Conservation (phyloP, 2,329 filamentous ascomycete genomes). For the Monosporascus sp. region DNA sequence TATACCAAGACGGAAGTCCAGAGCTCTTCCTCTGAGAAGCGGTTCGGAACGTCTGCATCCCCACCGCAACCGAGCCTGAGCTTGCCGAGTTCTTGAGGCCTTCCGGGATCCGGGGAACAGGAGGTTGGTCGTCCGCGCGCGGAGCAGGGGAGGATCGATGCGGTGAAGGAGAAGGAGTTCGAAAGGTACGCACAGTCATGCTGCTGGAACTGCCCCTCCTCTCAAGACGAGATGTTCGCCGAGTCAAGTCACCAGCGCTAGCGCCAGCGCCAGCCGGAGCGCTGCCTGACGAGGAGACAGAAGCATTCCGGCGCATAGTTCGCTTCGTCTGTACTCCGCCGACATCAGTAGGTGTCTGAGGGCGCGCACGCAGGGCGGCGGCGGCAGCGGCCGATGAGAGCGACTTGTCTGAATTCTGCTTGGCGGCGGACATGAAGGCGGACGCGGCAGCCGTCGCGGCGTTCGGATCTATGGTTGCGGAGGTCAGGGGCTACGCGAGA, state of each 20-base stretch:
- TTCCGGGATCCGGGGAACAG: constrained; percentile 67
- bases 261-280: constrained; percentile 34
- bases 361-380: constrained; percentile 72
- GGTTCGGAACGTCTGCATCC: constrained; percentile 44
- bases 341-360: constrained; percentile 73
- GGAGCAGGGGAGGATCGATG: constrained; percentile 37
- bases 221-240: constrained; percentile 44
- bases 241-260: constrained; percentile 33
- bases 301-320: constrained; percentile 66
- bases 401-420: constrained; percentile 50
- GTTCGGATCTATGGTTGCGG: constrained; percentile 61
- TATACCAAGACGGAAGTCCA: constrained; percentile 45
- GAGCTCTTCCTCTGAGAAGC: constrained; percentile 47
- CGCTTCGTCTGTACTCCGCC: constrained; percentile 84
- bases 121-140: constrained; percentile 51
- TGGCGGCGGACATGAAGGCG: constrained; percentile 67
- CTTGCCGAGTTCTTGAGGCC: constrained; percentile 29
- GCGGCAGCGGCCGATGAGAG: constrained; percentile 84
- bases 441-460: constrained; percentile 76
- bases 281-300: constrained; percentile 57
- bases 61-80: constrained; percentile 36
- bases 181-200: constrained; percentile 86
- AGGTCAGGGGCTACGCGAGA: constrained; percentile 52
- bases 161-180: constrained; percentile 69
- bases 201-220: constrained; percentile 68